phyloP scores from a whole-genome alignment of 495 filamentous ascomycete species.

The Beverwykella pulmonaria region DNA sequence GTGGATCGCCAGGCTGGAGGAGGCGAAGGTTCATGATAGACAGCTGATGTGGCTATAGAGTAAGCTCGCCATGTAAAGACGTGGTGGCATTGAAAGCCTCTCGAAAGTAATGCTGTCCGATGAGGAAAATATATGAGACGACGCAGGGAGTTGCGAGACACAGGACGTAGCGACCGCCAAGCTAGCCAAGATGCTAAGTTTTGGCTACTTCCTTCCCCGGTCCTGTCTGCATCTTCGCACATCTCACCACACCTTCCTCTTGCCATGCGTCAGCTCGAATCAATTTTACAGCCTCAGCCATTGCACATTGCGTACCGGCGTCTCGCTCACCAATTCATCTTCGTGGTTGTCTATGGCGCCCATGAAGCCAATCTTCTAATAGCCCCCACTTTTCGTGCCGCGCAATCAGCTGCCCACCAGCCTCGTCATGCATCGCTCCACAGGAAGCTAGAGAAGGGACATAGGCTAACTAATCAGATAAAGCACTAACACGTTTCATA shows the following conservation, averaged over 20 bases:
- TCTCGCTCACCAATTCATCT: not conserved
- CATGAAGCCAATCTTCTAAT: not conserved
- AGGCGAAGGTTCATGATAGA: too few relatives aligned
- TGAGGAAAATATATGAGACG: not conserved
- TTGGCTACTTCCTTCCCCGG: not conserved
- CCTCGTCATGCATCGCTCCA: slow-evolving; percentile 8
- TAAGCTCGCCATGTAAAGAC: not conserved
- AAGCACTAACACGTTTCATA: slow-evolving; percentile 4
- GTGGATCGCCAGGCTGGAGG: too few relatives aligned
- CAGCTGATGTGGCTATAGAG: too few relatives aligned
- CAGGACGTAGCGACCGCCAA: not conserved
- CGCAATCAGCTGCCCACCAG: slow-evolving; percentile 6
- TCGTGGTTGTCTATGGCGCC: not conserved
- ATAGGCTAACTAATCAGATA: slow-evolving; percentile 5
- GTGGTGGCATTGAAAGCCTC: not conserved
- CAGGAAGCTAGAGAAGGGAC: not conserved
- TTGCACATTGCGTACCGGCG: not conserved
- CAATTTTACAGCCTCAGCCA: not conserved
- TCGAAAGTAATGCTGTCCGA: not conserved
- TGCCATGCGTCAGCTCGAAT: not conserved
- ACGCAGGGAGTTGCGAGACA: not conserved
- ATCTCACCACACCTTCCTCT: not conserved
- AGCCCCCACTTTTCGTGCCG: not conserved
- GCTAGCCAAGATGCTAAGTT: slow-evolving; percentile 9
- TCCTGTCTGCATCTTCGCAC: not conserved